Evolutionary conservation across 805 yeast genomes (phyloP), one percentile per base, ranked within the genome.

Genomic region (Soucietia sequanensis): DNA sequence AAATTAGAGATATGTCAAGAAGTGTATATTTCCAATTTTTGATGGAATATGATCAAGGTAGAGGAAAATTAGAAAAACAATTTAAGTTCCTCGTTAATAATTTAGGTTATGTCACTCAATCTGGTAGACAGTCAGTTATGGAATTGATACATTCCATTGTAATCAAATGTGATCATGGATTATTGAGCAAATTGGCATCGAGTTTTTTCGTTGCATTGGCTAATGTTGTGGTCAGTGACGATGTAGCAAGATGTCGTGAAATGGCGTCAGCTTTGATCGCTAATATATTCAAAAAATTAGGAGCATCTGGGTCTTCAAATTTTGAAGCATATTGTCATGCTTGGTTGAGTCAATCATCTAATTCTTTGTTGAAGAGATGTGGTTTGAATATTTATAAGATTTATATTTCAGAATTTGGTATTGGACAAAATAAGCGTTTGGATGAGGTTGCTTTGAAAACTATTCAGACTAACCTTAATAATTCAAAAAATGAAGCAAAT

Each of bases 11-110:
- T 48, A 80, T 84, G 58, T 79, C 97, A 6, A 75, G 98, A 59
- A 76, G 86, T 44, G 79, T 84, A 2, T 93, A 80, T 54, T 84
- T 79, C 56, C 89, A 81, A 48, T 93, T 93, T 48, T 62, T 93
- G 52, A 84, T 88, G 84, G 96, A 89, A 48, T 93, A 86, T 52
- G 98, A 95, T 48, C 97, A 91, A 63, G 89, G 98, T 21, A 74
- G 81, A 48, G 89, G 91, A 4, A 76, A 87, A 44, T 57, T 93
- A 31, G 93, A 85, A 43, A 85, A 82, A 47, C 95, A 87, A 44
- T 81, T 91, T 61, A 79, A 81, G 43, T 80, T 83, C 53, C 68
- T 93, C 58, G 84, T 90, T 6, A 78, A 77, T 36, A 93, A 93
- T 56, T 65, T 93, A 43, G 73, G 80, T 16, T 93, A 93, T 54